Conservation (phyloP, 805 yeast genomes). For the Yueomyces sp. region DNA sequence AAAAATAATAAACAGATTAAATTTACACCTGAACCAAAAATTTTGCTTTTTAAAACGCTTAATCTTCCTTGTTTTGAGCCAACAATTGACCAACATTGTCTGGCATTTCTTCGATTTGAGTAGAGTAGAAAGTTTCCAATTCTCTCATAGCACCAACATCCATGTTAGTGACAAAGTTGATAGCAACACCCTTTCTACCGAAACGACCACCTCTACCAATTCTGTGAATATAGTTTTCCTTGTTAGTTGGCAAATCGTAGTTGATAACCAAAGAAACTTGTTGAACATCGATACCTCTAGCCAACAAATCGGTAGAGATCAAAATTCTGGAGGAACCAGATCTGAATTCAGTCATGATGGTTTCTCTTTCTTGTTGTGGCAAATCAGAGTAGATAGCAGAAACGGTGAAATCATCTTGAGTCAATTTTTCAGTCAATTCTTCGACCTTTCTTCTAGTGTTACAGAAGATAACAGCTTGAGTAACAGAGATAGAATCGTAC, state of each 20-base stretch:
- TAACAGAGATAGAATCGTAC: conserved; percentile 87
- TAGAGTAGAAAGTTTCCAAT: conserved; percentile 59
- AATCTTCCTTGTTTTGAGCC: conserved; percentile 3
- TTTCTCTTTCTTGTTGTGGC: conserved; percentile 89
- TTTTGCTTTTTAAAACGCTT: neutral
- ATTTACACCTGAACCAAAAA: neutral
- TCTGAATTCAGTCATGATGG: conserved; percentile 91
- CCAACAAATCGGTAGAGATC: conserved; percentile 94
- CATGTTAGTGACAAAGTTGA: conserved; percentile 76
- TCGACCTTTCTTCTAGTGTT: conserved; percentile 94
- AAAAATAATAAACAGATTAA: neutral
- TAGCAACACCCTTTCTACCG: conserved; percentile 97
- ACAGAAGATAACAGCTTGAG: conserved; percentile 97
- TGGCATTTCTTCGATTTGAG: conserved; percentile 69
- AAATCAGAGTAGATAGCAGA: conserved; percentile 95
- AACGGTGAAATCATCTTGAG: conserved; percentile 75
- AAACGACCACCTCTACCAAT: conserved; percentile 97
- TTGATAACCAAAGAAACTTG: conserved; percentile 92
- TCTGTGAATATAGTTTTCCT: conserved; percentile 93
- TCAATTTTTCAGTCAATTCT: conserved; percentile 71
- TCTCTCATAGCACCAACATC: conserved; percentile 67
- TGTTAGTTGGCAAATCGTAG: conserved; percentile 86
- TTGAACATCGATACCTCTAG: conserved; percentile 97
- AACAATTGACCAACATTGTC: conserved; percentile 47
- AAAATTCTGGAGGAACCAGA: conserved; percentile 85